Conservation (phyloP, 768 basidiomycete genomes). For the Nevesoporus exiguus region DNA sequence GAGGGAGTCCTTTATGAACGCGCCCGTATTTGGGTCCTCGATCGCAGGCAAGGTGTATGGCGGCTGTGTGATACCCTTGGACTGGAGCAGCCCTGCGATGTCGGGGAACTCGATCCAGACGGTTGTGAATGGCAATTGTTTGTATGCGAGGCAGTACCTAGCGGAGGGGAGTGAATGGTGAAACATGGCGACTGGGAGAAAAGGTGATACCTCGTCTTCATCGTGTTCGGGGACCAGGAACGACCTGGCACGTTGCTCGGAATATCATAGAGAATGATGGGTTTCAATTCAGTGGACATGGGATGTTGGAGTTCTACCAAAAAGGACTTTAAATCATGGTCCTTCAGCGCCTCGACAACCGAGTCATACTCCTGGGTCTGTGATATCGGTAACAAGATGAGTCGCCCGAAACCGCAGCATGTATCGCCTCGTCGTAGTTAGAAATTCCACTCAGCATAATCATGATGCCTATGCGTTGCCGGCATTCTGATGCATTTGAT, state of each 20-base stretch:
- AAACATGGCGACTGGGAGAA: too few relatives aligned
- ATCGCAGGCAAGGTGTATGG: slow-evolving; percentile 49
- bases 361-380: not conserved
- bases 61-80: slow-evolving; percentile 23
- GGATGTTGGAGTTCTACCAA: not conserved
- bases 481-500: too few relatives aligned
- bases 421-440: too few relatives aligned
- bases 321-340: not conserved
- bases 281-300: slow-evolving; percentile 15
- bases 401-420: not conserved
- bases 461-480: too few relatives aligned
- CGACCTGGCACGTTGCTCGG: slow-evolving; percentile 24
- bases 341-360: not conserved
- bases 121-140: slow-evolving; percentile 11
- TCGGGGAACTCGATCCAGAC: slow-evolving; percentile 39
- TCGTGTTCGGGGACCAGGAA: slow-evolving; percentile 37
- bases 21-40: slow-evolving; percentile 41
- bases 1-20: slow-evolving; percentile 40
- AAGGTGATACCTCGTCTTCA: slow-evolving; percentile 11
- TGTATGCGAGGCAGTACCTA: slow-evolving; percentile 18
- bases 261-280: slow-evolving; percentile 37
- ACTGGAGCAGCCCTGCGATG: slow-evolving; percentile 33
- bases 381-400: not conserved
- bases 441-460: too few relatives aligned
- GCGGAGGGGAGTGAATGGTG: not conserved